Base-by-base conservation (phyloP, 352 stramenopile genomes). In the Globisporangium nunn region DNA sequence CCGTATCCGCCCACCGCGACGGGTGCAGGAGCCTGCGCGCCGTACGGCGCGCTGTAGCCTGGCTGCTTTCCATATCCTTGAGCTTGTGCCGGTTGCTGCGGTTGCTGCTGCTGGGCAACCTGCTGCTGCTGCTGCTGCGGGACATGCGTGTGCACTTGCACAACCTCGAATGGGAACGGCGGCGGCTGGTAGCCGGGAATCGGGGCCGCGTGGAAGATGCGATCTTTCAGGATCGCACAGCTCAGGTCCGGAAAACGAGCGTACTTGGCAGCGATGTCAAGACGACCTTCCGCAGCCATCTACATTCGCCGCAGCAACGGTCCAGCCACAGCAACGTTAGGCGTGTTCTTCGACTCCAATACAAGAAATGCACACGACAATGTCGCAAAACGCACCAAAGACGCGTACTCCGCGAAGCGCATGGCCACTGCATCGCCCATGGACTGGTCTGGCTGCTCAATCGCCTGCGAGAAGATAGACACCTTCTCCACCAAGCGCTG, bases 401-500 rank as follows among this genome's bases (percentile, higher is more conserved):
- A 82, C 10, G 93, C 88, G 72, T 98, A 98, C 39, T 97, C 76
- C 15, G 87, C 81, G 70, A 98, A 98, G 40, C 94, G 77, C 49
- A 81, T 69, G 2, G 86, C 86, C 39, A 98, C 87, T 46, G 97
- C 91, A 3, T 82, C 65, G 43, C 87, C 86, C 66, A 98, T 83
- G 14, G 79, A 84, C 62, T 92, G 85, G 52, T 93, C 81, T 8
- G 78, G 68, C 45, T 96, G 72, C 62, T 94, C 85, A 29, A 91
- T 81, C 30, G 88, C 81, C 63, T 96, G 92, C 1, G 87, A 72
- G 57, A 98, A 98, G 44, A 98, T 87, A 55, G 92, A 96, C 2
- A 98, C 89, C 71, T 98, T 98, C 66, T 98, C 89, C n/a, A 98
- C 91, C 58, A 98, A 94, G 43, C 97, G 85, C 62, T 99, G 95